These are phyloP conservation scores for Balakata baccata DNA, from an alignment of 345 rosid genomes.

Conservation along the genomic window DNA sequence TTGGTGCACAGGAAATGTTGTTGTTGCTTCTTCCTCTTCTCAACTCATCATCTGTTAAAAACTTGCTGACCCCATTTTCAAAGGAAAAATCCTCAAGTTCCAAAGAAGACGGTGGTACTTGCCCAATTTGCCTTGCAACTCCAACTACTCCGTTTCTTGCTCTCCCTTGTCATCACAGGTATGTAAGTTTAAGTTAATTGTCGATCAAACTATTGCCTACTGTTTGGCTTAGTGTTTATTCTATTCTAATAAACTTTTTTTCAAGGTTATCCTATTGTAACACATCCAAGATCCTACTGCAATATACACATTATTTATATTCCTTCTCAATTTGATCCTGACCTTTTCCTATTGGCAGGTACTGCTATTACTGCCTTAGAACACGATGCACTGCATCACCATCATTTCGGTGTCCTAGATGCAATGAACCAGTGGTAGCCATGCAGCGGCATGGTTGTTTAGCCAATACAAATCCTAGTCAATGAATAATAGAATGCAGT, in stretches of 20 bases:
- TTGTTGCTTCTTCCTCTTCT: constrained; percentile 95
- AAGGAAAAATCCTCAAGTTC: constrained; percentile 69
- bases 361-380: constrained; percentile 86
- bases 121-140: constrained; percentile 77
- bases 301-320: constrained; percentile 8
- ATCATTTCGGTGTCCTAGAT: constrained; percentile 72
- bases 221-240: background rate
- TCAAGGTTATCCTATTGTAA: background rate
- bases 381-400: constrained; percentile 77
- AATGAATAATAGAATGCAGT: background rate
- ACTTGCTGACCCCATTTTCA: constrained; percentile 71
- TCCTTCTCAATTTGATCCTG: constrained; percentile 3
- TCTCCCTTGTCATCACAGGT: constrained; percentile 95
- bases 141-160: constrained; percentile 86
- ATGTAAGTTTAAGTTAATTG: constrained; percentile 2
- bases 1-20: constrained; percentile 76
- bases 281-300: background rate
- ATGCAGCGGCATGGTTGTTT: constrained; percentile 68
- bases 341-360: constrained; percentile 50
- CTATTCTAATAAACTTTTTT: background rate
- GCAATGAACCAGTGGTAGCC: constrained; percentile 72
- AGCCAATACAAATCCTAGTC: constrained; percentile 12
- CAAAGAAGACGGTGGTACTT: constrained; percentile 49
- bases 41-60: constrained; percentile 75
- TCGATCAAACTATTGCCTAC: background rate